A percentile compares a stretch with the other conserved stretches of the same genome.
These are phyloP conservation scores for Cyclocybe cylindracea DNA, from an alignment of 768 basidiomycete genomes.

Conservation along the genomic window DNA sequence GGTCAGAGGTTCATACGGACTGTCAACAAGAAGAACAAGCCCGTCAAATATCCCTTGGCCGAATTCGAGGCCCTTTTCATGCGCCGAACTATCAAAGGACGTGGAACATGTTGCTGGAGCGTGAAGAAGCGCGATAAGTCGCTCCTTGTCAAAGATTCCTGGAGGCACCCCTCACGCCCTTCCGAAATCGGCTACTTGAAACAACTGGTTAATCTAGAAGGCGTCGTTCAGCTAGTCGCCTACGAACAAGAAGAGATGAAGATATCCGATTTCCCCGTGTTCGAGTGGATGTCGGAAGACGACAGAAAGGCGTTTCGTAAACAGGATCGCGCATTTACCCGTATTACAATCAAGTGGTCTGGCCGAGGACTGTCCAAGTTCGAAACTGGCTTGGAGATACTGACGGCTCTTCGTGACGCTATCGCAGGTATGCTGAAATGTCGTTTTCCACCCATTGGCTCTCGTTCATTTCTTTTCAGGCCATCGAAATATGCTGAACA, in stretches of 20 bases:
- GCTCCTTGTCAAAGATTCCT: constrained; percentile 20
- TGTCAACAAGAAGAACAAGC: neutral
- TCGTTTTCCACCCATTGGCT: neutral
- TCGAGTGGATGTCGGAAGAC: neutral
- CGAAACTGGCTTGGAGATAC: constrained; percentile 1
- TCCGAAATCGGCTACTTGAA: constrained; percentile 10
- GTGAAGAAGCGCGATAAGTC: neutral
- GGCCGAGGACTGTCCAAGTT: constrained; percentile 12
- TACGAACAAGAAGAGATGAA: neutral
- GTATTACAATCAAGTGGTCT: constrained; percentile 10
- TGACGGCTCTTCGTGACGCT: constrained; percentile 13
- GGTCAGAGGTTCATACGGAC: constrained; percentile 2
- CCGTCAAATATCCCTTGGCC: neutral
- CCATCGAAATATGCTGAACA: constrained; percentile 1
- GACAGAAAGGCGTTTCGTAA: neutral
- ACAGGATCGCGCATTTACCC: constrained; percentile 3
- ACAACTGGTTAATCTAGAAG: constrained; percentile 4
- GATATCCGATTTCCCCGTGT: neutral
- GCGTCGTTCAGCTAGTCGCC: constrained; percentile 17
- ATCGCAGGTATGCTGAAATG: constrained; percentile 8
- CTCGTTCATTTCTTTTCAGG: neutral
- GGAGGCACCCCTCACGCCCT: constrained; percentile 5
- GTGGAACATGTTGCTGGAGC: constrained; percentile 22
- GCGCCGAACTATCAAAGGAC: constrained; percentile 14
- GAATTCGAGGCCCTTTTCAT: constrained; percentile 1